Percentiles rank a stretch among this genome's conserved stretches.
Evolutionary conservation across 441 rosid species (phyloP).

Genomic region (Brassica balearica): DNA sequence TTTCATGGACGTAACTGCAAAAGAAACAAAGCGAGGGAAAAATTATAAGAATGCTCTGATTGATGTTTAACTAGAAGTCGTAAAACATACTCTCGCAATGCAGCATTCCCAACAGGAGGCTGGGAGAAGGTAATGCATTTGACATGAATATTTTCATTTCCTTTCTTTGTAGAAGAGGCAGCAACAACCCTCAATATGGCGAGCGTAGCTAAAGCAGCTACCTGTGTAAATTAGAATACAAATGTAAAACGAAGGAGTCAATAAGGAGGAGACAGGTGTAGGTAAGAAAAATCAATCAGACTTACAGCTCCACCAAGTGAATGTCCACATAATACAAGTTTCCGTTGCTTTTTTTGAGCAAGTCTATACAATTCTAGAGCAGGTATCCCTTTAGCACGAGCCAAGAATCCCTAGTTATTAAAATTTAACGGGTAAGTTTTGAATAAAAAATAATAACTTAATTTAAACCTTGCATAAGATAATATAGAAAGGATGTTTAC

Average conservation of each 20-base stretch:
- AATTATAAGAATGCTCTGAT: conserved; percentile 21
- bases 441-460: not conserved
- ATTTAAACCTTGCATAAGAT: conserved; percentile 7
- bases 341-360: conserved; percentile 92
- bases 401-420: conserved; percentile 86
- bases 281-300: conserved; percentile 34
- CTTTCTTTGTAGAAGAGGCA: conserved; percentile 80
- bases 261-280: conserved; percentile 8
- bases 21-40: conserved; percentile 7
- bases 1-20: conserved; percentile 82
- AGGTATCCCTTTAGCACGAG: conserved; percentile 99
- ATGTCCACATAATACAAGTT: conserved; percentile 99
- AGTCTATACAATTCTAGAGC: conserved; percentile 94
- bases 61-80: conserved; percentile 14
- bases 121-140: conserved; percentile 97
- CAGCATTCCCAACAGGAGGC: conserved; percentile 98
- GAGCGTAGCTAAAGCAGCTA: conserved; percentile 95
- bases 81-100: conserved; percentile 83
- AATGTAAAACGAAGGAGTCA: not conserved
- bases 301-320: conserved; percentile 99
- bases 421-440: conserved; percentile 22
- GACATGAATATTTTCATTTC: conserved; percentile 69
- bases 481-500: conserved; percentile 42
- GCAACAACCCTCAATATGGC: conserved; percentile 95
- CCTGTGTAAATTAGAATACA: conserved; percentile 51